A percentile compares a stretch with the other conserved stretches of the same genome.
These are phyloP conservation scores for Helicostylum pulchrum DNA, from an alignment of 192 early-diverging fungal genomes.

Conservation along the genomic window DNA sequence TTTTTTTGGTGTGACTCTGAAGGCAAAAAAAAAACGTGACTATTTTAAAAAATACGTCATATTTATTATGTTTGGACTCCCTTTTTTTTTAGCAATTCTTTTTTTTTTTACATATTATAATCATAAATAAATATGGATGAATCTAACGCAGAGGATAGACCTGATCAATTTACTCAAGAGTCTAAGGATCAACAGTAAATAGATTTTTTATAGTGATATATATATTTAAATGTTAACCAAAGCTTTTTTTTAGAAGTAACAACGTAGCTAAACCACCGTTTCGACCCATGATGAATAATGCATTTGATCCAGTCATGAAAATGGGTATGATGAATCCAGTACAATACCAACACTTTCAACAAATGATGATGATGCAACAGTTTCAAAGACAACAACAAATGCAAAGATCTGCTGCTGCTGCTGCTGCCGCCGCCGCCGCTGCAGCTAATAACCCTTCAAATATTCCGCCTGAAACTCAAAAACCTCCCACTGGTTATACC, in stretches of 20 bases:
- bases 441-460: background rate
- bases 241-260: background rate
- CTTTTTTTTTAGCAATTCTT: background rate
- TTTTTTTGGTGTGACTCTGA: background rate
- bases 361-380: slow-evolving; percentile 26
- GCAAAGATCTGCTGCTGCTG: slow-evolving; percentile 17
- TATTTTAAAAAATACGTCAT: background rate
- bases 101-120: background rate
- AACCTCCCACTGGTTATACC: slow-evolving; percentile 46
- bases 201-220: background rate
- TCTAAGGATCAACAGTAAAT: slow-evolving; percentile 47
- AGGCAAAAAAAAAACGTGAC: no score
- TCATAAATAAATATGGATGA: slow-evolving; percentile 51
- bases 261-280: slow-evolving; percentile 10
- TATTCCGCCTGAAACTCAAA: slow-evolving; percentile 63
- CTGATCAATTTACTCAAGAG: slow-evolving; percentile 69
- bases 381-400: slow-evolving; percentile 29
- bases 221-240: background rate
- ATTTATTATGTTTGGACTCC: no score
- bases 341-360: slow-evolving; percentile 28
- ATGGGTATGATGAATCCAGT: slow-evolving; percentile 27
- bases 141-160: slow-evolving; percentile 74
- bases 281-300: slow-evolving; percentile 1
- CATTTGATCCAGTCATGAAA: slow-evolving; percentile 23
- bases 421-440: slow-evolving; percentile 3